Percentiles rank a stretch among this genome's conserved stretches.
These are phyloP conservation scores for Mercurialis annua DNA, from an alignment of 345 rosid genomes.

Conservation along the genomic window DNA sequence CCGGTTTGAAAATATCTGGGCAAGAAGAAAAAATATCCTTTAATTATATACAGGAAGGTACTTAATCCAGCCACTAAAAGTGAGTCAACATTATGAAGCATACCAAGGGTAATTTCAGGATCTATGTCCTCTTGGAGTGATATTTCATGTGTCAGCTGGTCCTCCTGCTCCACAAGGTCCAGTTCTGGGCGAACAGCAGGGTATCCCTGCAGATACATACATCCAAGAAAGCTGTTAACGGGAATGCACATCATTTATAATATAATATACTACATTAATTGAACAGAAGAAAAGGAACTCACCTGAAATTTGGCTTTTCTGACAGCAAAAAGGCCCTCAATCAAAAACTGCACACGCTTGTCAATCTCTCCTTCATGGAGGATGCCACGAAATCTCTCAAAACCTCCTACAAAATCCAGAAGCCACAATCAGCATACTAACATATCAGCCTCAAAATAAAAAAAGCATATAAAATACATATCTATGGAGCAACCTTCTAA, in stretches of 20 bases:
- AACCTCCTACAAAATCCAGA: constrained; percentile 55
- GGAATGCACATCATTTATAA: neutral
- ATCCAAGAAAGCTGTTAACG: constrained; percentile 14
- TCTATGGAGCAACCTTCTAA: neutral
- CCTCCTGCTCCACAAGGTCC: constrained; percentile 87
- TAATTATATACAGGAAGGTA: constrained; percentile 12
- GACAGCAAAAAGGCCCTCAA: constrained; percentile 80
- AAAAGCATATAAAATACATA: neutral
- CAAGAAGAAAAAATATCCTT: constrained; percentile 5
- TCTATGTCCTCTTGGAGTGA: constrained; percentile 71
- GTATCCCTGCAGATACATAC: constrained; percentile 54
- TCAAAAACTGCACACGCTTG: constrained; percentile 84
- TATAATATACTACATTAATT: neutral
- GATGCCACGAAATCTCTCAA: constrained; percentile 92
- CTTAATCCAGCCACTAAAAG: constrained; percentile 5
- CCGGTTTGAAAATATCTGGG: constrained; percentile 72
- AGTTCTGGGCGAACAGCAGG: constrained; percentile 94
- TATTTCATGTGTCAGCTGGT: constrained; percentile 79
- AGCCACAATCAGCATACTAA: neutral
- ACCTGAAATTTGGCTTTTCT: constrained; percentile 97
- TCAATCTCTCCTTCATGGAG: constrained; percentile 98
- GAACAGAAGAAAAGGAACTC: constrained; percentile 6
- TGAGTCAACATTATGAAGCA: constrained; percentile 22
- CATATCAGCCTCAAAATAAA: neutral
- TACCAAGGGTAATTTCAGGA: constrained; percentile 78